phyloP scores from a whole-genome alignment of 176 grass and related monocot species.

The Rhynchospora breviuscula region DNA sequence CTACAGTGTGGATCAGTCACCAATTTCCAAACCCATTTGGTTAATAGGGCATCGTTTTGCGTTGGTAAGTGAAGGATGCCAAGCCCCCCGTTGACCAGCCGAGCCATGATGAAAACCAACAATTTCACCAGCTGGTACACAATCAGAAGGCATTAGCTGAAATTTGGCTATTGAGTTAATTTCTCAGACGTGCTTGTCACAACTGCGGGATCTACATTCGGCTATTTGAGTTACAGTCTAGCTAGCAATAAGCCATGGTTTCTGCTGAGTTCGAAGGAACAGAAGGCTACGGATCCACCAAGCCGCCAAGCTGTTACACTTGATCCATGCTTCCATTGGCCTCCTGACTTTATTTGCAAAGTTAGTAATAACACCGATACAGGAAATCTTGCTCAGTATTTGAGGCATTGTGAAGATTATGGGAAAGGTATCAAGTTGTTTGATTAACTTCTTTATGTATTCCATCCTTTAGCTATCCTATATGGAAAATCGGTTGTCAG shows the following conservation, averaged over 20 bases:
- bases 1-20: too few species aligned
- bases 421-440: constrained; percentile 44
- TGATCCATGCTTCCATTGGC: constrained; percentile 61
- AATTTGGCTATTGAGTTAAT: constrained; percentile 36
- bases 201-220: constrained; percentile 28
- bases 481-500: background rate
- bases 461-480: too few species aligned
- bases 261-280: constrained; percentile 13
- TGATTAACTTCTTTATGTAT: constrained; percentile 11
- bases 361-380: constrained; percentile 25
- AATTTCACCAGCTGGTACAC: background rate
- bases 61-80: too few species aligned
- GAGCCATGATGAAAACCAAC: constrained; percentile 27
- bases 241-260: constrained; percentile 40
- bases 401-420: constrained; percentile 44
- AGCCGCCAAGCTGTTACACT: constrained; percentile 30
- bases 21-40: too few species aligned
- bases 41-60: too few species aligned
- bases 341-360: constrained; percentile 55
- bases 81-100: too few species aligned
- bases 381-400: constrained; percentile 39
- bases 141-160: constrained; percentile 30
- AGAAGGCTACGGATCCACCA: background rate
- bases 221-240: constrained; percentile 27
- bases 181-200: constrained; percentile 35